Evolutionary conservation across 495 filamentous ascomycete species (phyloP).

Genomic region (Annulohypoxylon maeteangense): DNA sequence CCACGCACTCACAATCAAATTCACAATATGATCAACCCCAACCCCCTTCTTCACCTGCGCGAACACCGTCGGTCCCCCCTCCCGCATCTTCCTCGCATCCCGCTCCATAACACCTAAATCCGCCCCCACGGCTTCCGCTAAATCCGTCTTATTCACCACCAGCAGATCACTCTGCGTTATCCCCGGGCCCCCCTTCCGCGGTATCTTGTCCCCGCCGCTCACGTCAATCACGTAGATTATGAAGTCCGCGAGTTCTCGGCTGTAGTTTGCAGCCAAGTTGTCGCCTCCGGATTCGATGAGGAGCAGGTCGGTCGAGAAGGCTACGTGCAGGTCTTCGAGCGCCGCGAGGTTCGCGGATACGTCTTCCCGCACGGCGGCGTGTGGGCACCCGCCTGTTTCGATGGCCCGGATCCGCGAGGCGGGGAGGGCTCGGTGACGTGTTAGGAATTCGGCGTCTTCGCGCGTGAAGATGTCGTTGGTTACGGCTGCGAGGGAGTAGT

Average conservation of each 20-base stretch:
- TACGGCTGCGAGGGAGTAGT: constrained; percentile 89
- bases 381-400: constrained; percentile 96
- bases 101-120: constrained; percentile 95
- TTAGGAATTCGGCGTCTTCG: constrained; percentile 98
- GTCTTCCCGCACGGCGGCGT: constrained; percentile 98
- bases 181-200: constrained; percentile 93
- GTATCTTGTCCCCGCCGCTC: constrained; percentile 95
- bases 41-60: constrained; percentile 94
- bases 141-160: constrained; percentile 95
- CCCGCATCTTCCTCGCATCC: constrained; percentile 92
- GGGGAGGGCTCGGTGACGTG: constrained; percentile 83
- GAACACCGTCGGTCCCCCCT: constrained; percentile 96
- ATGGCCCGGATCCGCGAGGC: constrained; percentile 88
- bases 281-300: constrained; percentile 96
- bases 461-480: constrained; percentile 99
- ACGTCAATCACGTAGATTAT: constrained; percentile 99
- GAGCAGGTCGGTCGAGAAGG: constrained; percentile 80
- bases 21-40: constrained; percentile 84
- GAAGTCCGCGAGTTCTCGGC: constrained; percentile 90
- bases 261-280: constrained; percentile 97
- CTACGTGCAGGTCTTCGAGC: constrained; percentile 82
- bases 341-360: constrained; percentile 93
- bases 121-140: constrained; percentile 90
- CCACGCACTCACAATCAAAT: constrained; percentile 92
- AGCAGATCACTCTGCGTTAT: constrained; percentile 95